Base-by-base conservation (phyloP, 2,329 filamentous ascomycete species). In the Eutypa lata region DNA sequence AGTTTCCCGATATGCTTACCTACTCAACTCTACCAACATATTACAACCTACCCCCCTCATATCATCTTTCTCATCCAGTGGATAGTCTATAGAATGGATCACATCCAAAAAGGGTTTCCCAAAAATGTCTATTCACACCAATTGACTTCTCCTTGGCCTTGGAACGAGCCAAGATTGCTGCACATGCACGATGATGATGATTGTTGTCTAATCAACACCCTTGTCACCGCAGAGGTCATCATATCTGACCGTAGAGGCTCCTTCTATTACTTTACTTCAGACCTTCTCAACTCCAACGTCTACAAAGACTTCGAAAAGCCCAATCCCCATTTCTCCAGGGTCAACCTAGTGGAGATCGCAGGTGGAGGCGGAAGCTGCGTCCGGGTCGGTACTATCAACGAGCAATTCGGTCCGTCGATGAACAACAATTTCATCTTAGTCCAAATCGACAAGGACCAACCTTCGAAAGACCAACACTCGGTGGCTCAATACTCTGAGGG, bases 371-470 rank as follows among this genome's bases (percentile, higher is more conserved):
- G 38, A 11, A 18, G 19, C 18, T 42, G 38, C 38, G 38, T 19
- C 38, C 38, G n/a, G 11, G 38, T 42, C 19, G 38, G 38, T 21
- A 45, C 13, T 11, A 16, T 45, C 42, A 11, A 24, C 4, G 22
- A 45, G 21, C 42, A 26, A 21, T 19, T 45, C 21, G 42, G 42
- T 19, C 42, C 42, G 10, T 45, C 42, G 42, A n/a, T 16, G 42
- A 45, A 45, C 22, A 45, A 45, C 42, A 45, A 45, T 24, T 45
- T 45, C 42, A 24, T 45, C 42, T 21, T 45, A 11, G 38, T 42
- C 11, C 38, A 21, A 16, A 22, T 42, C 38, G 13, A 14, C 38
- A 11, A 21, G 38, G 37, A 38, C 37, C 37, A 38, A 18, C 16
- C 19, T 6, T 18, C 37, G 37, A 38, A 18, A 18, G 37, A 38